Percentiles rank a stretch among this genome's conserved stretches.
phyloP scores from a whole-genome alignment of 73 alveolate genomes.

The Uronychia setigera region DNA sequence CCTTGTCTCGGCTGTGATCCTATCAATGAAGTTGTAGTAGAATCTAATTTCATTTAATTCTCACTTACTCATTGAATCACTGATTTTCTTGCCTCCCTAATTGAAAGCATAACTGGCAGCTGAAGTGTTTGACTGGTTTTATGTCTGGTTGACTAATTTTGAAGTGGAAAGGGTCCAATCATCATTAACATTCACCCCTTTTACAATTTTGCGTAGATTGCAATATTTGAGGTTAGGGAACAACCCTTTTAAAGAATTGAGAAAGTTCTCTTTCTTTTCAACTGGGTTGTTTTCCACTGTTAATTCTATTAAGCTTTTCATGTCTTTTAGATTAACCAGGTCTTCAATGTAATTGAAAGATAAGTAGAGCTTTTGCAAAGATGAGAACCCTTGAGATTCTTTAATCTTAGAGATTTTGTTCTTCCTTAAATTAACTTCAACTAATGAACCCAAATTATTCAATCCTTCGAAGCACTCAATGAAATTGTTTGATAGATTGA shows the following conservation, averaged over 20 bases:
- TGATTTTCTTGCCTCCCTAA: neutral
- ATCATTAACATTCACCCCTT: neutral
- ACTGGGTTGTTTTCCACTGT: slow-evolving; percentile 64
- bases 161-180: neutral
- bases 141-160: neutral
- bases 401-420: slow-evolving; percentile 58
- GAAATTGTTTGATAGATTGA: slow-evolving; percentile 74
- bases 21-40: neutral
- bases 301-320: slow-evolving; percentile 38
- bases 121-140: neutral
- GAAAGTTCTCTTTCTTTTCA: slow-evolving; percentile 44
- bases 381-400: slow-evolving; percentile 15
- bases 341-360: slow-evolving; percentile 39
- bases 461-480: slow-evolving; percentile 64
- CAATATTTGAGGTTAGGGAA: slow-evolving; percentile 6
- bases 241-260: neutral
- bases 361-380: slow-evolving; percentile 41
- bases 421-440: slow-evolving; percentile 78
- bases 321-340: slow-evolving; percentile 29
- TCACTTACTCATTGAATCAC: neutral
- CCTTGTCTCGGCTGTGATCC: too few relatives aligned
- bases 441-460: slow-evolving; percentile 65
- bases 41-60: neutral
- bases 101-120: neutral
- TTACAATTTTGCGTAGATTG: slow-evolving; percentile 3